Evolutionary conservation across 2,329 filamentous ascomycete species (phyloP).

Genomic region (Colletotrichum filicis): DNA sequence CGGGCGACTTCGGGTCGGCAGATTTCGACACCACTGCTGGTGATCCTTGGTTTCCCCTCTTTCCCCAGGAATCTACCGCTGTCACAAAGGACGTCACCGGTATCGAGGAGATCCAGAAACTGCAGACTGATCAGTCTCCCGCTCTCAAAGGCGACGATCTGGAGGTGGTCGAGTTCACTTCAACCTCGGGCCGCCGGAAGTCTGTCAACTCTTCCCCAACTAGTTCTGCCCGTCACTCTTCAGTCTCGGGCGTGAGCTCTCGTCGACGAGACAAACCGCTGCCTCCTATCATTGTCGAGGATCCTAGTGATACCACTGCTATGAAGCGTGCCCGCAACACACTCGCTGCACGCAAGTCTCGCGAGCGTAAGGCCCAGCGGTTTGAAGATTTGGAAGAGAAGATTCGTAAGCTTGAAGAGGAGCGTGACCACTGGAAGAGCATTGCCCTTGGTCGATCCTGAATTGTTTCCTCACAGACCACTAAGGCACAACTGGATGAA

Average conservation of each 20-base stretch:
- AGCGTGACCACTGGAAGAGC: slow-evolving; percentile 74
- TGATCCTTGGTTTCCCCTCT: slow-evolving; percentile 78
- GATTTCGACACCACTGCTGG: slow-evolving; percentile 64
- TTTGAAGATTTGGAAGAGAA: slow-evolving; percentile 79
- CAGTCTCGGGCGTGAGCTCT: slow-evolving; percentile 75
- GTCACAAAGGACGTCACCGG: slow-evolving; percentile 36
- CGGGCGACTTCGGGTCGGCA: slow-evolving; percentile 64
- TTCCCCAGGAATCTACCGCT: slow-evolving; percentile 61
- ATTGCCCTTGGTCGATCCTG: slow-evolving; percentile 52
- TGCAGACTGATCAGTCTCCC: slow-evolving; percentile 51
- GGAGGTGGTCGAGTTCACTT: slow-evolving; percentile 52
- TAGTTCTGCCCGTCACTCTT: slow-evolving; percentile 69
- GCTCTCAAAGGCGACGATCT: slow-evolving; percentile 58
- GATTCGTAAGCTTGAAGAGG: slow-evolving; percentile 75
- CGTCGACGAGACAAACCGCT: slow-evolving; percentile 85
- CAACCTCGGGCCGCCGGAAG: slow-evolving; percentile 59
- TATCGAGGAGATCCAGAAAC: slow-evolving; percentile 24
- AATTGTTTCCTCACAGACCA: not conserved
- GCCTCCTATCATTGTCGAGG: slow-evolving; percentile 80
- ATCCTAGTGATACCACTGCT: slow-evolving; percentile 79
- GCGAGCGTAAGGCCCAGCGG: slow-evolving; percentile 84
- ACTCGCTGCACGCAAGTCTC: slow-evolving; percentile 95
- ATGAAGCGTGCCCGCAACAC: slow-evolving; percentile 91
- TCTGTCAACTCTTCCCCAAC: slow-evolving; percentile 54
- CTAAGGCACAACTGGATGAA: not conserved